phyloP scores from a whole-genome alignment of 75 land plant genomes.

The Ceratopteris richardii region DNA sequence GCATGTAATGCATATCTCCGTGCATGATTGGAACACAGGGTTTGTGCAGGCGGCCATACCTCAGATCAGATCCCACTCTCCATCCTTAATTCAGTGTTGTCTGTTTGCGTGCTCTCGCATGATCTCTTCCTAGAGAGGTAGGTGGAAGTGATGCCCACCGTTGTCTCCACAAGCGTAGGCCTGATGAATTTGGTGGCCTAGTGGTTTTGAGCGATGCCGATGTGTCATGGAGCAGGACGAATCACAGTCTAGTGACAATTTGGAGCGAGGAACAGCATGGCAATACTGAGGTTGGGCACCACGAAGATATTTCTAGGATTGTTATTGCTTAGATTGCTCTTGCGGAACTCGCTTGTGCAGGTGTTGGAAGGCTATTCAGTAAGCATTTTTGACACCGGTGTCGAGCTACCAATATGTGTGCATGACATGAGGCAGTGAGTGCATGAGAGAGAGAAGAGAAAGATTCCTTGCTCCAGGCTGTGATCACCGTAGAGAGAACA shows the following conservation, averaged over 20 bases:
- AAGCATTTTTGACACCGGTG: conserved; percentile 64
- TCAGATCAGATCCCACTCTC: conserved; percentile 85
- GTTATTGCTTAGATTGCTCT: too few species aligned
- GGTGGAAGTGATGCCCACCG: conserved; percentile 34
- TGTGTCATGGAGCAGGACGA: conserved; percentile 85
- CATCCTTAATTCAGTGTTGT: conserved; percentile 78
- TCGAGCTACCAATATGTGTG: conserved; percentile 71
- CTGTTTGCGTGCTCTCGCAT: conserved; percentile 65
- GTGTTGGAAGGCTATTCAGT: conserved; percentile 52
- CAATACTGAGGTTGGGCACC: conserved; percentile 53
- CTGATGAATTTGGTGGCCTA: conserved; percentile 77
- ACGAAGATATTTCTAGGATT: conserved; percentile 52
- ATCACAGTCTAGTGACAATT: conserved; percentile 84
- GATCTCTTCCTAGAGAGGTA: conserved; percentile 64
- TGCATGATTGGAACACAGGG: conserved; percentile 53
- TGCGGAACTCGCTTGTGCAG: conserved; percentile 51
- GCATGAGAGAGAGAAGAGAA: too few species aligned
- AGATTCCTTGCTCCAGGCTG: too few species aligned
- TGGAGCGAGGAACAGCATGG: conserved; percentile 66
- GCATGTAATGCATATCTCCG: conserved; percentile 29
- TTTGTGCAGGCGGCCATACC: conserved; percentile 76
- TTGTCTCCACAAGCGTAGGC: conserved; percentile 59
- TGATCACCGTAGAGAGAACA: too few species aligned
- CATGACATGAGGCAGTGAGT: conserved; percentile 64
- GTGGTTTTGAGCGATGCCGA: conserved; percentile 87